These are phyloP conservation scores for Prototheca cutis DNA, from an alignment of 163 green algal species.

Conservation along the genomic window DNA sequence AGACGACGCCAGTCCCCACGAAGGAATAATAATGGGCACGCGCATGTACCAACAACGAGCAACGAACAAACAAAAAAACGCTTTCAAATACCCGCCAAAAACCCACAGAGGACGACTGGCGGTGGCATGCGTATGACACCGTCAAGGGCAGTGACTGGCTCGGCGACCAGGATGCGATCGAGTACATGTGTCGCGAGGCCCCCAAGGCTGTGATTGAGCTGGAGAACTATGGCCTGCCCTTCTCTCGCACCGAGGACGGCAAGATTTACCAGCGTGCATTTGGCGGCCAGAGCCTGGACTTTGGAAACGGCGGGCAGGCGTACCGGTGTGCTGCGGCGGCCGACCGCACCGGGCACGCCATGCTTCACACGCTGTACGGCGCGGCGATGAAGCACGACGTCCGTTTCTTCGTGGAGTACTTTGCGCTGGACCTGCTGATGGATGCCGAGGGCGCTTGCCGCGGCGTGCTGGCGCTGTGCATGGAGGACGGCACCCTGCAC, in stretches of 20 bases:
- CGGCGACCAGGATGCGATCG: conserved; percentile 86
- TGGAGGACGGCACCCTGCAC: conserved; percentile 97
- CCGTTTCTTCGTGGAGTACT: conserved; percentile 97
- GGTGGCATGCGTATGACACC: conserved; percentile 99
- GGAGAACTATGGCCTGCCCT: conserved; percentile 97
- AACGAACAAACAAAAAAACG: background rate
- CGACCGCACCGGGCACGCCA: conserved; percentile 93
- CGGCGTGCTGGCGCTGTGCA: conserved; percentile 85
- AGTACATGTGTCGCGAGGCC: conserved; percentile 86
- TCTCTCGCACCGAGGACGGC: conserved; percentile 93
- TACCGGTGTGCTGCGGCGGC: conserved; percentile 84
- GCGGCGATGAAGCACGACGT: conserved; percentile 92
- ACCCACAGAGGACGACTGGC: conserved; percentile 83
- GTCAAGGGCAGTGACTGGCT: conserved; percentile 98
- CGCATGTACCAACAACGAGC: too few relatives aligned
- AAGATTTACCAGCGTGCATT: conserved; percentile 99
- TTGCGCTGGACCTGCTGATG: conserved; percentile 98
- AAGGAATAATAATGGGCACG: too few relatives aligned
- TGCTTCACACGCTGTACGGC: conserved; percentile 97
- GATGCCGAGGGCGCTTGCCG: conserved; percentile 67
- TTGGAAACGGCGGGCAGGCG: conserved; percentile 79
- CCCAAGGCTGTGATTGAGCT: conserved; percentile 94
- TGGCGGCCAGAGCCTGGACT: conserved; percentile 93
- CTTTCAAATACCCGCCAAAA: too few relatives aligned
- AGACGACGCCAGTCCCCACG: too few relatives aligned